Evolutionary conservation across 768 basidiomycete genomes (phyloP), one percentile per base, ranked within the genome.

Genomic region (Amanita brunnescens): DNA sequence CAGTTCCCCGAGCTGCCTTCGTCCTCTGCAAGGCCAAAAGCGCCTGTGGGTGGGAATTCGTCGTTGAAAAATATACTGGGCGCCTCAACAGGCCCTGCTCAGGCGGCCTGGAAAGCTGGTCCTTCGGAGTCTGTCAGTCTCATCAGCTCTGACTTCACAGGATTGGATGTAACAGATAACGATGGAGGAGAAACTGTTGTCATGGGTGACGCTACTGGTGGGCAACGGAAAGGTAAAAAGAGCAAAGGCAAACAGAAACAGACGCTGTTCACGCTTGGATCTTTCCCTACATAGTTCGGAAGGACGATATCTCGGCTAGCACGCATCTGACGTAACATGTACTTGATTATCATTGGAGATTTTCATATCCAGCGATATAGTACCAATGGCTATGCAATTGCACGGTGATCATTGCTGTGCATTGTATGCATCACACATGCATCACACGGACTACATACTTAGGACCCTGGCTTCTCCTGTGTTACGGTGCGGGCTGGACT

Each of bases 181-280:
- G 52, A 52, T 35, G 57, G 49, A 74, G 66, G 73, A 74, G 6
- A 74, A 75, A 62, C 69, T 69, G 7, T 75, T 75, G 61, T 70
- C 75, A 63, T 73, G 0, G 77, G 74, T 54, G 76, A 70, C 77
- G 61, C 47, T n/a, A 50, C 39, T 30, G 59, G 45, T 30, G 23
- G 16, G 43, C 32, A 44, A 24, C 44, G 37, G 43, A 84, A 79
- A 58, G 79, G 79, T 30, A 87, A 81, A 74, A 91, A 88, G 66
- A 77, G 79, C 0, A 92, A 91, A 61, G 81, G 81, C 1, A 90
- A 91, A 65, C 80, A 81, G 63, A 91, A 91, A 68, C 87, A 91
- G 73, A 91, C 81, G 7, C 64, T 93, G 56, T 92, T 91, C 59
- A 90, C 74, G 9, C 63, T 77, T 51, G 76, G 77, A n/a, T 64